Percentiles rank a stretch among this genome's conserved stretches.
Conservation (phyloP, 1,284 basidiomycete genomes). For the Cryptococcus jaspeensis region DNA sequence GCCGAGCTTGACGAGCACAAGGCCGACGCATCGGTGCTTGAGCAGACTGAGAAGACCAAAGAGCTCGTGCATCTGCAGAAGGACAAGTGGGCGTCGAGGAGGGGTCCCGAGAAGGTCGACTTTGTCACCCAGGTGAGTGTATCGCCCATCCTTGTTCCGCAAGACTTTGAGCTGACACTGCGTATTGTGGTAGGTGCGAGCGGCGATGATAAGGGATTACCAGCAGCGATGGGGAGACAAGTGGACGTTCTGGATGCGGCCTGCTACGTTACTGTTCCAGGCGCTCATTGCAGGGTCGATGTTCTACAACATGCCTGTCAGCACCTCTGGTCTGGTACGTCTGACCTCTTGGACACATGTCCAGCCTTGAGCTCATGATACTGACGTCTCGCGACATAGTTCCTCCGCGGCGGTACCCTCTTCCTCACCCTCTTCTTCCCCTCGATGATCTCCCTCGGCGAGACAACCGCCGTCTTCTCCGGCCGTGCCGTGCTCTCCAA, state of each 20-base stretch:
- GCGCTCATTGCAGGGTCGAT: constrained; percentile 63
- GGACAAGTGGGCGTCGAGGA: constrained; percentile 24
- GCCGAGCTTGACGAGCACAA: constrained; percentile 36
- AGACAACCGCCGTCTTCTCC: constrained; percentile 68
- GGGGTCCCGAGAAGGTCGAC: constrained; percentile 26
- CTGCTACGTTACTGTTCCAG: constrained; percentile 36
- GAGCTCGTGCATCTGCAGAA: constrained; percentile 25
- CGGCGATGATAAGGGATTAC: constrained; percentile 36
- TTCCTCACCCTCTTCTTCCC: constrained; percentile 54
- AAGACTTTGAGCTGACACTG: neutral
- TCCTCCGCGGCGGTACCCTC: constrained; percentile 72
- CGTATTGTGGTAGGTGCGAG: constrained; percentile 15
- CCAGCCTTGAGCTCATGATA: neutral
- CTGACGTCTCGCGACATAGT: constrained; percentile 40
- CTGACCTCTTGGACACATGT: no score
- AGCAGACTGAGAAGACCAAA: constrained; percentile 17
- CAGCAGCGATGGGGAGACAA: constrained; percentile 47
- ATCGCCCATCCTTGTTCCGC: neutral
- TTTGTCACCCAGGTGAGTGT: constrained; percentile 25
- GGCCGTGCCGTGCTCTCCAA: constrained; percentile 69
- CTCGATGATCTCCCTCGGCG: constrained; percentile 57
- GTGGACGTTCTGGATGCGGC: constrained; percentile 41
- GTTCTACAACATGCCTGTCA: constrained; percentile 65
- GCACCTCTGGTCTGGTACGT: constrained; percentile 59
- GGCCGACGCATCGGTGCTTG: constrained; percentile 14